These are phyloP conservation scores for Cynara cardunculus DNA, from an alignment of 129 eudicot species.

Conservation along the genomic window DNA sequence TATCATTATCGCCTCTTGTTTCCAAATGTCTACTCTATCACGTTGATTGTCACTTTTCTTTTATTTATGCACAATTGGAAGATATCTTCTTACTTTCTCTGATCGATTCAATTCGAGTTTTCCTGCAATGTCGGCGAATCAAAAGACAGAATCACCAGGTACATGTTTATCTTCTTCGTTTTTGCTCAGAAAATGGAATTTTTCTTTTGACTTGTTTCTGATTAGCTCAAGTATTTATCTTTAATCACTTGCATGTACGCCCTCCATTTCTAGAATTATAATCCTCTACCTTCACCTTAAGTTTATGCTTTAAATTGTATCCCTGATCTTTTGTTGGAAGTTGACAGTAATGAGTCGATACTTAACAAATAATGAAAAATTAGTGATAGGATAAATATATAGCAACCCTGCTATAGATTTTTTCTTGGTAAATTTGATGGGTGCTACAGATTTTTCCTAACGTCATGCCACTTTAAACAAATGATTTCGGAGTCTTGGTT, in stretches of 20 bases:
- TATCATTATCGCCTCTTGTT: background rate
- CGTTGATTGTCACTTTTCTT: background rate
- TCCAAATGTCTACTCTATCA: background rate
- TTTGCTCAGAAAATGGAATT: background rate
- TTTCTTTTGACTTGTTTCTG: background rate
- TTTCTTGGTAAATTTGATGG: too few relatives aligned
- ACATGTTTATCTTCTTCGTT: background rate
- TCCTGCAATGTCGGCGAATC: constrained; percentile 29
- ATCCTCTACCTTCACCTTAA: background rate
- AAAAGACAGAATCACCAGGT: constrained; percentile 28
- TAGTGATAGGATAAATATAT: background rate
- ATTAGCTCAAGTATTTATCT: background rate
- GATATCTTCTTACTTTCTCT: constrained; percentile 6
- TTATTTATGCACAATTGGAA: constrained; percentile 6
- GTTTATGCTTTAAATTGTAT: background rate
- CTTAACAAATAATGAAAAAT: background rate
- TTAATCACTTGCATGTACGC: background rate
- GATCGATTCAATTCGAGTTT: constrained; percentile 4
- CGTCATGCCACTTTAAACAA: background rate
- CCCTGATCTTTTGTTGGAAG: background rate
- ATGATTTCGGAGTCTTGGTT: background rate
- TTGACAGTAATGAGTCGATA: background rate
- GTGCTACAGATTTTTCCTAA: background rate
- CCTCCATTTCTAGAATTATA: background rate
- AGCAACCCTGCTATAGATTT: background rate